Base-by-base conservation (phyloP, 441 rosid genomes). In the Jatropha podagrica region DNA sequence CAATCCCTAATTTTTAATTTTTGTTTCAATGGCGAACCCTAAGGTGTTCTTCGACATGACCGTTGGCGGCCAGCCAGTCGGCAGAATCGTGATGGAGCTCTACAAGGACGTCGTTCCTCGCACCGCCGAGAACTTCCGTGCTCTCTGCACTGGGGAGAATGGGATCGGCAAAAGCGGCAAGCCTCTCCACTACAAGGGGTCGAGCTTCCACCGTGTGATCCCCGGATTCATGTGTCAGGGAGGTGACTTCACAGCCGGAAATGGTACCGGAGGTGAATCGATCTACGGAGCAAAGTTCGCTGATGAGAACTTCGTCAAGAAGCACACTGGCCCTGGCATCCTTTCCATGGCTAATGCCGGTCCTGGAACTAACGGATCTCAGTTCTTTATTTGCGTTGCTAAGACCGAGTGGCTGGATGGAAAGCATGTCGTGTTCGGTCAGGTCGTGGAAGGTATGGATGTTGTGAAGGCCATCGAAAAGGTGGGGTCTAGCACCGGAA, bases 311-410 rank as follows among this genome's bases (percentile, higher is more conserved):
- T 88, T 94, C 83, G 41, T 14, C 23, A 89, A 79, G 93, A 88
- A 89, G 89, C 98, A 94, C 85, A 94, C 90, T 0, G 92, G 92
- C 4, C 86, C 93, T 0, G 98, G 98, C 0, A 61, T 91, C 38
- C 85, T 94, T 7, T 94, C 98, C 48, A 94, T 94, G 98, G 97
- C 98, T 5, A 94, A 92, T 75, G 91, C 97, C 0, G 90, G 97
- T 0, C 81, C 88, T 0, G 78, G 88, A 14, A 89, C 93, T 0
- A 90, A 91, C 68, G 96, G 96, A 72, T 92, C 96, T 40, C 95
- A 90, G 88, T 92, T 94, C 77, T 92, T 92, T 78, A 27, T 94
- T 54, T 92, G 97, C 75, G 88, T 93, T 0, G 84, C 80, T 0
- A 87, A 83, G 86, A 92, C 95, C 0, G 79, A 81, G 52, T 88